Evolutionary conservation across 2,329 filamentous ascomycete genomes (phyloP).

Genomic region (Colletotrichum salicis): DNA sequence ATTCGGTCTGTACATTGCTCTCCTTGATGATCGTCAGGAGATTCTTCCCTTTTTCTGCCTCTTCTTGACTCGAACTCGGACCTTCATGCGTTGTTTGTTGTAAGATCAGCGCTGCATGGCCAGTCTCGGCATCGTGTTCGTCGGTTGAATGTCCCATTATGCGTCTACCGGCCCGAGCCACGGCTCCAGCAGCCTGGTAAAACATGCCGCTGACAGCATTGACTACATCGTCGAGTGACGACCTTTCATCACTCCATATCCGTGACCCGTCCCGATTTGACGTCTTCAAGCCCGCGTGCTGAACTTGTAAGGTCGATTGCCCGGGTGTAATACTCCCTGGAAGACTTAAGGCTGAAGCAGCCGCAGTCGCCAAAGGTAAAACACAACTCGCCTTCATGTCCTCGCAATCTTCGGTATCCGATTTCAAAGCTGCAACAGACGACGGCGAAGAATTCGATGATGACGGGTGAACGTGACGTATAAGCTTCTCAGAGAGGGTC

Average conservation of each 20-base stretch:
- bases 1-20: background rate
- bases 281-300: background rate
- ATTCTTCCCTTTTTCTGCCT: background rate
- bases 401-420: background rate
- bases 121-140: background rate
- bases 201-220: background rate
- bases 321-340: background rate
- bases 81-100: background rate
- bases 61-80: background rate
- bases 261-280: background rate
- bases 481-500: background rate
- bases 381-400: constrained; percentile 9
- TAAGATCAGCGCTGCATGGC: too few relatives aligned
- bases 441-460: background rate
- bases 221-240: background rate
- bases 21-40: background rate
- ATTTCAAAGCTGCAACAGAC: background rate
- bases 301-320: background rate
- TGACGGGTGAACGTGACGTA: background rate
- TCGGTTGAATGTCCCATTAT: background rate
- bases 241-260: background rate
- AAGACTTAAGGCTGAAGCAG: background rate
- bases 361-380: background rate
- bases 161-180: background rate
- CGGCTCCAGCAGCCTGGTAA: background rate